Evolutionary conservation across 495 filamentous ascomycete species (phyloP).

Genomic region (Pyronema domesticum): DNA sequence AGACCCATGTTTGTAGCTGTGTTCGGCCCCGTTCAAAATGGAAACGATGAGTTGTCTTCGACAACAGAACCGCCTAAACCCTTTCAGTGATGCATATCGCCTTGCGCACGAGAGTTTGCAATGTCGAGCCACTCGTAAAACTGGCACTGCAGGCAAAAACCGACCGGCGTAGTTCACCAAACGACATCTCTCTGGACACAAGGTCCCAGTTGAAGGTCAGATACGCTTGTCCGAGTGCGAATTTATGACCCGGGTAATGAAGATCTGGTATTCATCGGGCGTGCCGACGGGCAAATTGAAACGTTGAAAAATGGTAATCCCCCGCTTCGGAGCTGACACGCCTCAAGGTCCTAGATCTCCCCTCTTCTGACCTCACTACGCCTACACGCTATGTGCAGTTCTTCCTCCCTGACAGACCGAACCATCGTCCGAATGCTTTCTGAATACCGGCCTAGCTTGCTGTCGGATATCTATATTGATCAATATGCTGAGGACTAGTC

Average conservation of each 20-base stretch:
- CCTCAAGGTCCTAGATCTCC: no score
- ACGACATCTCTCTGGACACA: neutral
- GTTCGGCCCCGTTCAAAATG: constrained; percentile 5
- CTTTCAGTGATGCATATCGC: constrained; percentile 4
- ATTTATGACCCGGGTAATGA: neutral
- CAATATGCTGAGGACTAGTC: neutral
- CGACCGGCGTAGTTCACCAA: neutral
- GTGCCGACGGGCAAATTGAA: neutral
- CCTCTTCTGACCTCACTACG: no score
- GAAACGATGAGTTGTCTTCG: constrained; percentile 9
- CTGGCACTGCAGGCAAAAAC: neutral
- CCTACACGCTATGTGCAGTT: no score
- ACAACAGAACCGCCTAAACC: constrained; percentile 7
- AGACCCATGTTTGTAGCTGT: constrained; percentile 6
- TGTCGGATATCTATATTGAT: neutral
- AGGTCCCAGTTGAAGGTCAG: neutral
- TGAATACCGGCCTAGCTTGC: neutral
- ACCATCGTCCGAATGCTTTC: neutral
- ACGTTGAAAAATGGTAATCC: neutral
- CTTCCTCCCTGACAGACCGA: neutral
- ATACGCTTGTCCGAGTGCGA: constrained; percentile 2
- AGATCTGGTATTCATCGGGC: neutral
- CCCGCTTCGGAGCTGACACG: neutral
- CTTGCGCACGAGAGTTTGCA: neutral
- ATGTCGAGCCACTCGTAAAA: neutral